Conservation (phyloP, 768 basidiomycete genomes). For the Mycena sanguinolenta region DNA sequence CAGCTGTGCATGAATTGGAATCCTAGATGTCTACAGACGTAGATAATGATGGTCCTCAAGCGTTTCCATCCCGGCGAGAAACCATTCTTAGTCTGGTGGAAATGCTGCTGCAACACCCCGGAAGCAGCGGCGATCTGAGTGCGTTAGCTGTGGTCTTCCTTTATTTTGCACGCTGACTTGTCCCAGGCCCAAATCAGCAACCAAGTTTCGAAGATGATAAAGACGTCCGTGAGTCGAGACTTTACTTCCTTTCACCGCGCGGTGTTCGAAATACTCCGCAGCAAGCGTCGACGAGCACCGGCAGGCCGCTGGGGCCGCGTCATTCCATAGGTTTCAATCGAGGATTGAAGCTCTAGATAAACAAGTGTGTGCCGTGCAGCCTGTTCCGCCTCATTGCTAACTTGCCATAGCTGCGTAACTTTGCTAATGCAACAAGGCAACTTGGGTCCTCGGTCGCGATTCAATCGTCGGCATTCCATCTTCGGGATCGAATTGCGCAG, state of each 20-base stretch:
- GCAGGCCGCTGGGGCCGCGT: constrained; percentile 76
- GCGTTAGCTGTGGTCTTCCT: constrained; percentile 26
- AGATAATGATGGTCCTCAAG: background rate
- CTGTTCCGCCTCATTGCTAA: background rate
- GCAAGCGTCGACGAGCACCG: constrained; percentile 72
- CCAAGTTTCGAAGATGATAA: constrained; percentile 73
- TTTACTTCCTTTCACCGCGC: constrained; percentile 1
- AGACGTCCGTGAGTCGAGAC: constrained; percentile 70
- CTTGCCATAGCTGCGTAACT: constrained; percentile 72
- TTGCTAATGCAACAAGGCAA: constrained; percentile 82
- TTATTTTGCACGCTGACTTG: background rate
- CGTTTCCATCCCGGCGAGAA: constrained; percentile 50
- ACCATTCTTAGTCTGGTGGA: constrained; percentile 66
- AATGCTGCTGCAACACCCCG: constrained; percentile 59
- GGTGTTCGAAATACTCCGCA: constrained; percentile 1
- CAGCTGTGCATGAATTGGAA: background rate
- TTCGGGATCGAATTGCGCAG: constrained; percentile 77
- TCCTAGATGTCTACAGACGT: constrained; percentile 28
- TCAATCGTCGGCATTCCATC: constrained; percentile 78
- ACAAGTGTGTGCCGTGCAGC: constrained; percentile 4
- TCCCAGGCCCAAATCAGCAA: constrained; percentile 52
- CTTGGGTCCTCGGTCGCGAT: constrained; percentile 84
- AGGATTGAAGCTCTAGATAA: constrained; percentile 29
- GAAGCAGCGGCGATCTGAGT: constrained; percentile 48
- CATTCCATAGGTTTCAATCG: constrained; percentile 72